Evolutionary conservation across 2,329 filamentous ascomycete genomes (phyloP), one percentile per base, ranked within the genome.

Genomic region (Daldinia eschscholtzii): DNA sequence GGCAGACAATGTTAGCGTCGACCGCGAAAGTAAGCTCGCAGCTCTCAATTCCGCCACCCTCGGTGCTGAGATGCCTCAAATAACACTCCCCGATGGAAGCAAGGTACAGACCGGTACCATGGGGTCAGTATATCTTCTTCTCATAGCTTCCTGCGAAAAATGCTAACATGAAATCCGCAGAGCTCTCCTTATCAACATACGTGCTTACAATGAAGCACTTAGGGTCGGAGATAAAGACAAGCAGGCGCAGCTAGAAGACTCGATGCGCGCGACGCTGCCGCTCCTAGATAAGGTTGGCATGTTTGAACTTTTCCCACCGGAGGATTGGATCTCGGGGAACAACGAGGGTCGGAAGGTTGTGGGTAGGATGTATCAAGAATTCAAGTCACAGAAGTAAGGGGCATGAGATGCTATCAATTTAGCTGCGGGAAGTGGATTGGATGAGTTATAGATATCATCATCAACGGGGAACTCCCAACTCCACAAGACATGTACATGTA

Each of bases 61-160:
- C 2, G 74, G 76, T 28, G 72, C 63, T 35, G 68, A 72, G 18
- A 74, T 78, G 61, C 76, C 75, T 5, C 73, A 76, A 50, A 72
- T 77, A 46, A 74, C 73, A 7, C 62, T 78, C 15, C 68, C 73
- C 18, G 72, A 76, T 55, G 75, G 76, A 23, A 75, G 64, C 44
- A 72, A 71, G 50, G 75, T 77, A 33, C 76, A 77, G 48, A 77
- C 76, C 1, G 76, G 76, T 18, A 78, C 76, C 0, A 70, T 76
- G 7, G 75, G 74, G 75, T 76, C 37, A 57, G 74, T 57, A 37
- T 37, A 37, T 26, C 15, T 15, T 18, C 30, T 12, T 41, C 30
- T 12, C 42, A 42, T 18, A 44, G 26, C n/a, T 9, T 23, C 5
- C 12, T 26, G 3, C 39, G 15, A 28, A 39, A 57, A 12, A n/a